Conservation (phyloP, 768 basidiomycete species). For the Lentinula aciculospora region DNA sequence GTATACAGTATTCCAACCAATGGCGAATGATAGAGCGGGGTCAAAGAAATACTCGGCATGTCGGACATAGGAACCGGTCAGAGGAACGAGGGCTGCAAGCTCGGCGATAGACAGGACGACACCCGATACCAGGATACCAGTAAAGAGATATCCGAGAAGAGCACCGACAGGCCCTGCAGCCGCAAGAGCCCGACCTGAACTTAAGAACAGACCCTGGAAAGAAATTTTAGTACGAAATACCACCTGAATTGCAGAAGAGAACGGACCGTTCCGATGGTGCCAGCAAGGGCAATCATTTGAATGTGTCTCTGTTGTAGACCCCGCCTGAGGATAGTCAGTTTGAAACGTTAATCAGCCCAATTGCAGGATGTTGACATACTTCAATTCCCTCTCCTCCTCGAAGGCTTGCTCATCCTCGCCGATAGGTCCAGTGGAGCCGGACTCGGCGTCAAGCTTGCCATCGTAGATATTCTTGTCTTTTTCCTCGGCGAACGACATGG, state of each 20-base stretch:
- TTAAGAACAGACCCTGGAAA: slow-evolving; percentile 45
- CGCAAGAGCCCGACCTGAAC: slow-evolving; percentile 41
- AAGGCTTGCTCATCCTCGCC: background rate
- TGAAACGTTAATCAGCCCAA: no score
- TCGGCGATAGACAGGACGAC: slow-evolving; percentile 33
- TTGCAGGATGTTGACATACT: background rate
- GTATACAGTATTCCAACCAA: slow-evolving; percentile 47
- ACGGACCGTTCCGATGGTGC: slow-evolving; percentile 9
- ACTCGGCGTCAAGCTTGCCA: background rate
- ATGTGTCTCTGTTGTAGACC: slow-evolving; percentile 8
- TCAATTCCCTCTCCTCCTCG: slow-evolving; percentile 2
- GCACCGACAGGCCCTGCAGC: slow-evolving; percentile 51
- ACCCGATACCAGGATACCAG: slow-evolving; percentile 30
- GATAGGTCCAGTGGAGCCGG: background rate
- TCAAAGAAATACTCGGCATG: slow-evolving; percentile 51
- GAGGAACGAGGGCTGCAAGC: slow-evolving; percentile 19
- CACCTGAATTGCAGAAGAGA: background rate
- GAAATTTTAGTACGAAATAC: background rate
- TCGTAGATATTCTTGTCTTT: background rate
- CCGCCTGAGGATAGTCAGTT: background rate
- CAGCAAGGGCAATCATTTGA: slow-evolving; percentile 10
- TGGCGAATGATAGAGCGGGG: slow-evolving; percentile 36
- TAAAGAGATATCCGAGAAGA: slow-evolving; percentile 40
- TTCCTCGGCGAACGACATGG: background rate
- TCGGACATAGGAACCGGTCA: slow-evolving; percentile 48